Conservation (phyloP, 2,329 filamentous ascomycete genomes). For the Beauveria rudraprayagi region DNA sequence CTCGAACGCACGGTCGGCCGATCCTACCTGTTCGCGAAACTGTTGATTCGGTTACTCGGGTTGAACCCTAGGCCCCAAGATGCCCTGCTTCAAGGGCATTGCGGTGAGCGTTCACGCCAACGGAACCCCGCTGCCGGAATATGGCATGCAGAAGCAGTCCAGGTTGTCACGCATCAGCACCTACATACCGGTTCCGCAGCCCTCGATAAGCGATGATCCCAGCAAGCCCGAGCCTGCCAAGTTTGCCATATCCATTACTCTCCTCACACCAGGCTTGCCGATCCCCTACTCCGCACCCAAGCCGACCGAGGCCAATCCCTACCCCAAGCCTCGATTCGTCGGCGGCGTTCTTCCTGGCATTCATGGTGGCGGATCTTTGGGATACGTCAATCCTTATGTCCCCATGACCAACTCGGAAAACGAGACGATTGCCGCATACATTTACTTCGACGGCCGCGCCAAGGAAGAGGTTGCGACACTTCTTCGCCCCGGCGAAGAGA, state of each 20-base stretch:
- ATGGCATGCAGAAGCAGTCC: conserved; percentile 91
- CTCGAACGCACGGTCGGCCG: background rate
- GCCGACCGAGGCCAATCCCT: conserved; percentile 64
- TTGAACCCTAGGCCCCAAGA: conserved; percentile 28
- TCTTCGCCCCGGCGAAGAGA: conserved; percentile 86
- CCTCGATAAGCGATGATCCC: conserved; percentile 55
- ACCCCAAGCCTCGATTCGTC: conserved; percentile 75
- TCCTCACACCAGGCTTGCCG: conserved; percentile 78
- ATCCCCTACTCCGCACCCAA: conserved; percentile 92
- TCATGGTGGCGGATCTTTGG: conserved; percentile 36
- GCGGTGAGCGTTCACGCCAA: conserved; percentile 91
- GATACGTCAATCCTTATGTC: conserved; percentile 73
- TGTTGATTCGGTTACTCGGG: background rate
- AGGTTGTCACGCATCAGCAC: conserved; percentile 87
- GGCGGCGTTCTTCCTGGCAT: conserved; percentile 55
- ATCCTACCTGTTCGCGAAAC: background rate
- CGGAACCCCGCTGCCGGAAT: conserved; percentile 74
- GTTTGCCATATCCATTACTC: conserved; percentile 96
- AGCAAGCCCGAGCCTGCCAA: conserved; percentile 85
- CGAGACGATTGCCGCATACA: conserved; percentile 96
- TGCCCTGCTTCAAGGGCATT: conserved; percentile 99
- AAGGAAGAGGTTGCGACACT: conserved; percentile 98
- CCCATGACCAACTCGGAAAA: conserved; percentile 88
- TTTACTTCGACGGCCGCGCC: conserved; percentile 91
- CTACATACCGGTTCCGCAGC: conserved; percentile 91